These are phyloP conservation scores for Lichtheimia hyalospora DNA, from an alignment of 371 early-diverging fungal genomes.

Conservation along the genomic window DNA sequence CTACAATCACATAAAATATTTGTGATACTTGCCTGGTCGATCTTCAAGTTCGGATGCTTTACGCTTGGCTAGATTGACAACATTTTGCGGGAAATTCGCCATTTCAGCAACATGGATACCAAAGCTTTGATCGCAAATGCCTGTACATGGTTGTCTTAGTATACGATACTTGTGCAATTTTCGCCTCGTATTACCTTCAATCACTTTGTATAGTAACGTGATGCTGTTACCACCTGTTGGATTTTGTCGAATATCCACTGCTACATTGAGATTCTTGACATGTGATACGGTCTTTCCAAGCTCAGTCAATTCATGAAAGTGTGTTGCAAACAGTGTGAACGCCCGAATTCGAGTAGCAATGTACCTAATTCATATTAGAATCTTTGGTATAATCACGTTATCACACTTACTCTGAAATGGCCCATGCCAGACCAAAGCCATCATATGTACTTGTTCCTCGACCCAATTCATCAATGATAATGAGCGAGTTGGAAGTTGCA, in stretches of 20 bases:
- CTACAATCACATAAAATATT: slow-evolving; percentile 16
- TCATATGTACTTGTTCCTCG: slow-evolving; percentile 99
- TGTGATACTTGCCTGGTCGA: neutral
- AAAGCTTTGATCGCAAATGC: slow-evolving; percentile 95
- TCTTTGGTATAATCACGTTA: too few relatives aligned
- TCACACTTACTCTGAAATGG: slow-evolving; percentile 88
- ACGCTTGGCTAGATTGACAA: slow-evolving; percentile 81
- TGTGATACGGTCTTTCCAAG: slow-evolving; percentile 65
- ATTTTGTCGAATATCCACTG: slow-evolving; percentile 62
- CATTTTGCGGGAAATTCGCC: slow-evolving; percentile 90
- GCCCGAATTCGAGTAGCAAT: slow-evolving; percentile 78
- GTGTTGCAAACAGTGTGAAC: slow-evolving; percentile 94
- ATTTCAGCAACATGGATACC: slow-evolving; percentile 98
- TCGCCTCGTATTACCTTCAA: slow-evolving; percentile 47
- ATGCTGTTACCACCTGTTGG: slow-evolving; percentile 50
- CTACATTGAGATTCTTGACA: slow-evolving; percentile 89
- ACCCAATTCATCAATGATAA: slow-evolving; percentile 99
- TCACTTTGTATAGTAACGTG: slow-evolving; percentile 88
- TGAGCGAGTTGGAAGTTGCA: slow-evolving; percentile 85
- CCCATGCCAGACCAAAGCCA: slow-evolving; percentile 97
- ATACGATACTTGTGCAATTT: too few relatives aligned
- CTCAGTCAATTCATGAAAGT: slow-evolving; percentile 97
- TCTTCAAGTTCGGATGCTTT: slow-evolving; percentile 89
- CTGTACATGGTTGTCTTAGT: too few relatives aligned
- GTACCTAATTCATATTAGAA: slow-evolving; percentile 49